Conservation (phyloP, 495 filamentous ascomycete species). For the Penicillium cinerascens region DNA sequence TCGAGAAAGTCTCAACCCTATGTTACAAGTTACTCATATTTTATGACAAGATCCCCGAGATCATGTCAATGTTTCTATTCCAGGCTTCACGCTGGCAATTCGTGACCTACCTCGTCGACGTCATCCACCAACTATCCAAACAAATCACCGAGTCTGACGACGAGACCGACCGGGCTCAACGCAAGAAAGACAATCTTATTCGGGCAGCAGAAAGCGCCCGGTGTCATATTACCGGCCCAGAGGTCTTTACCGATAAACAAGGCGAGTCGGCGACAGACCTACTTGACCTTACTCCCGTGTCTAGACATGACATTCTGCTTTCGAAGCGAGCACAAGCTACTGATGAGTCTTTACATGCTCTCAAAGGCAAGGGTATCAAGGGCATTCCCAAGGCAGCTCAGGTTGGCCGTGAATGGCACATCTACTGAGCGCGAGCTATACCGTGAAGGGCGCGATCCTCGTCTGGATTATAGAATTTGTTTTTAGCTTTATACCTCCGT, state of each 20-base stretch:
- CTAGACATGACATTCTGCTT: slow-evolving; percentile 26
- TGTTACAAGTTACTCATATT: background rate
- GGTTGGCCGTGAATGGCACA: slow-evolving; percentile 42
- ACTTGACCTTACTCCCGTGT: slow-evolving; percentile 31
- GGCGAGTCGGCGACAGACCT: slow-evolving; percentile 19
- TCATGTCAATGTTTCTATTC: slow-evolving; percentile 85
- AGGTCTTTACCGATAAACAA: slow-evolving; percentile 28
- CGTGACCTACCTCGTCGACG: slow-evolving; percentile 59
- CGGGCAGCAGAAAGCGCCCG: slow-evolving; percentile 34
- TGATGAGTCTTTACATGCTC: slow-evolving; percentile 25
- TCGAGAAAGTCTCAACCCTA: background rate
- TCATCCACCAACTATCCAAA: slow-evolving; percentile 49
- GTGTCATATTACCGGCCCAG: slow-evolving; percentile 34
- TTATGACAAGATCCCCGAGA: slow-evolving; percentile 61
- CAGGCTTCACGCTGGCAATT: slow-evolving; percentile 81
- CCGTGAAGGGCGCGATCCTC: background rate
- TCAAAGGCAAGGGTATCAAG: slow-evolving; percentile 39
- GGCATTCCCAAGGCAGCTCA: slow-evolving; percentile 48
- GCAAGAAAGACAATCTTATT: slow-evolving; percentile 41
- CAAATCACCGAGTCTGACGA: slow-evolving; percentile 16
- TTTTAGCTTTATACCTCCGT: background rate
- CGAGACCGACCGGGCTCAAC: slow-evolving; percentile 29
- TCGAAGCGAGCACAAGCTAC: slow-evolving; percentile 24
- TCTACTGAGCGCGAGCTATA: slow-evolving; percentile 27
- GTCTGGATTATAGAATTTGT: background rate